Conservation (phyloP, 495 filamentous ascomycete genomes). For the Arthonia radiata region DNA sequence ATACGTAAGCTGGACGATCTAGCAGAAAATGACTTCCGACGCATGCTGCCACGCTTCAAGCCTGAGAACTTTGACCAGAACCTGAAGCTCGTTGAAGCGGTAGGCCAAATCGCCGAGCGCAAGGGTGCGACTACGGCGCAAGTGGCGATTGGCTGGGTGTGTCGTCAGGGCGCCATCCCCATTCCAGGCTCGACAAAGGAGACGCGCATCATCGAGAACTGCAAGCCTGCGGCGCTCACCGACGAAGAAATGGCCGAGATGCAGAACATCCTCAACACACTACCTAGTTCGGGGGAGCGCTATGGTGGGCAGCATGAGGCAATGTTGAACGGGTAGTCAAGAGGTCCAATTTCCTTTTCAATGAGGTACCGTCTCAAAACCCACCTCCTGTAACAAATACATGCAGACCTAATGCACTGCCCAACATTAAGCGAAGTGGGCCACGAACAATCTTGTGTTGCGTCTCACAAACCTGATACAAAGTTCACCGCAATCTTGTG, state of each 20-base stretch:
- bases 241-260: too few species aligned
- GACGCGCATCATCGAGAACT: constrained; percentile 17
- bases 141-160: constrained; percentile 23
- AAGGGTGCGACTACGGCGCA: constrained; percentile 18
- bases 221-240: too few species aligned
- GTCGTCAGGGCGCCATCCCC: constrained; percentile 20
- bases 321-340: too few species aligned
- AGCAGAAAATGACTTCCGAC: constrained; percentile 19
- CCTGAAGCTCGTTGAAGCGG: constrained; percentile 18
- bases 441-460: too few species aligned
- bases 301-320: not conserved
- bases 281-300: not conserved
- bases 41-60: constrained; percentile 20
- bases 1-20: constrained; percentile 20
- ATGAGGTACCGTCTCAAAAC: not conserved
- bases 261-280: not conserved
- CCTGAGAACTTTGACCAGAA: constrained; percentile 27
- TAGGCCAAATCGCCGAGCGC: constrained; percentile 16
- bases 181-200: constrained; percentile 25
- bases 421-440: too few species aligned
- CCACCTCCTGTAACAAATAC: not conserved
- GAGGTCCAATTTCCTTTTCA: too few species aligned
- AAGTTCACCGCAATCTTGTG: too few species aligned
- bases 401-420: too few species aligned
- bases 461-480: too few species aligned